Evolutionary conservation across 2,329 filamentous ascomycete species (phyloP).

Genomic region (Ceratocystis huliohia): DNA sequence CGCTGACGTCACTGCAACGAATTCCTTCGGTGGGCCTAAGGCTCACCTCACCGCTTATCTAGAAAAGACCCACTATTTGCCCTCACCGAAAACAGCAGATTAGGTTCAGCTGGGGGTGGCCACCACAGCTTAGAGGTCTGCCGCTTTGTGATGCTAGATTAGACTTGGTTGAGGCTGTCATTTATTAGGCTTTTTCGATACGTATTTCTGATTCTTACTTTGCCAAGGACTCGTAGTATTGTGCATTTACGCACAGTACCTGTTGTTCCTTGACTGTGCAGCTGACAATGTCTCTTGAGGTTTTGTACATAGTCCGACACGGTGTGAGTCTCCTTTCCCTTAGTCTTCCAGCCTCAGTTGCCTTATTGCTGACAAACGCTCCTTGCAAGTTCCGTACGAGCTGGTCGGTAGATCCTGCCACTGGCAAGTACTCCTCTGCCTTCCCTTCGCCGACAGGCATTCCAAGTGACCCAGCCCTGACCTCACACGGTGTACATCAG

Average conservation of each 20-base stretch:
- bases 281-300: constrained; percentile 48
- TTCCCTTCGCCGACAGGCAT: constrained; percentile 78
- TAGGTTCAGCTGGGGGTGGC: not conserved
- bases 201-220: not conserved
- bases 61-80: not conserved
- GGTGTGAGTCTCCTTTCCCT: constrained; percentile 42
- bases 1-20: not conserved
- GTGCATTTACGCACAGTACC: not conserved
- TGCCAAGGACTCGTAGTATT: not conserved
- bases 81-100: not conserved
- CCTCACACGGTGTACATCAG: constrained; percentile 75
- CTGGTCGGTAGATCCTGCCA: constrained; percentile 72
- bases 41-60: not conserved
- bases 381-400: constrained; percentile 65
- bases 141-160: not conserved
- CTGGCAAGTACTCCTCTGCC: constrained; percentile 61
- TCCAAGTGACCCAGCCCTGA: constrained; percentile 74
- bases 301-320: constrained; percentile 62
- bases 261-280: not conserved
- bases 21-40: not conserved
- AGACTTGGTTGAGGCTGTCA: not conserved
- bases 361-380: constrained; percentile 11
- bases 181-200: not conserved
- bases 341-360: not conserved
- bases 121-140: not conserved